Percentiles rank a stretch among this genome's conserved stretches.
Evolutionary conservation across 2,329 filamentous ascomycete genomes (phyloP).

Genomic region (Coniochaeta prunicola): DNA sequence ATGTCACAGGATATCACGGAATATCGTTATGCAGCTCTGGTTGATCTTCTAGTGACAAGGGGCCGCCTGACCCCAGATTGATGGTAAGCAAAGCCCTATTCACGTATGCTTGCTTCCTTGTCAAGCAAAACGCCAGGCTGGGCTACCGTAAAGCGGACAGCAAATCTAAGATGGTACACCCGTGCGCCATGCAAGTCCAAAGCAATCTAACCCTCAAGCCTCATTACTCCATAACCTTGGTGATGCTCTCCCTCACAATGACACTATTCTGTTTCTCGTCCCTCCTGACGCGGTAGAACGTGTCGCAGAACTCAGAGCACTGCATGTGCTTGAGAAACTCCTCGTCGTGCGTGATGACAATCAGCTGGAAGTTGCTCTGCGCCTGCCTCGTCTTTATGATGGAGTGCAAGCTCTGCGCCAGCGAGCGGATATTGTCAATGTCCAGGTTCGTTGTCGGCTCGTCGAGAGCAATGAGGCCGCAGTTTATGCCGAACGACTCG

Average conservation of each 20-base stretch:
- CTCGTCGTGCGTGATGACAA: conserved; percentile 98
- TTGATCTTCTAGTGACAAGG: neutral
- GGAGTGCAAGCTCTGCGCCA: conserved; percentile 75
- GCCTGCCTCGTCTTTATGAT: conserved; percentile 79
- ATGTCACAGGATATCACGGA: neutral
- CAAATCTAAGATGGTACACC: neutral
- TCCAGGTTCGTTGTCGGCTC: conserved; percentile 98
- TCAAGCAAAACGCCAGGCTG: neutral
- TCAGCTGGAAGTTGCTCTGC: conserved; percentile 94
- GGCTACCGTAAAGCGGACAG: neutral
- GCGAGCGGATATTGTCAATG: conserved; percentile 83
- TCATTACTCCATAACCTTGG: conserved; percentile 33
- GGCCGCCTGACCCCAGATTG: neutral
- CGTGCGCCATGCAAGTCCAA: neutral
- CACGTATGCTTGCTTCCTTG: neutral
- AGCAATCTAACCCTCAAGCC: neutral
- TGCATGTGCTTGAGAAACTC: conserved; percentile 92
- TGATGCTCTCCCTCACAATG: conserved; percentile 65
- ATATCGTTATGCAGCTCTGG: neutral
- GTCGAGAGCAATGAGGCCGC: conserved; percentile 91
- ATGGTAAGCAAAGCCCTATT: neutral
- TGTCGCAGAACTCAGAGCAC: conserved; percentile 86
- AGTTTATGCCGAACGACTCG: conserved; percentile 93
- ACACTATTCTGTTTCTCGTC: conserved; percentile 81
- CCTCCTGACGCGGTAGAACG: conserved; percentile 80